Evolutionary conservation across 805 yeast genomes (phyloP).

Genomic region (Saturnispora serradocipensis): DNA sequence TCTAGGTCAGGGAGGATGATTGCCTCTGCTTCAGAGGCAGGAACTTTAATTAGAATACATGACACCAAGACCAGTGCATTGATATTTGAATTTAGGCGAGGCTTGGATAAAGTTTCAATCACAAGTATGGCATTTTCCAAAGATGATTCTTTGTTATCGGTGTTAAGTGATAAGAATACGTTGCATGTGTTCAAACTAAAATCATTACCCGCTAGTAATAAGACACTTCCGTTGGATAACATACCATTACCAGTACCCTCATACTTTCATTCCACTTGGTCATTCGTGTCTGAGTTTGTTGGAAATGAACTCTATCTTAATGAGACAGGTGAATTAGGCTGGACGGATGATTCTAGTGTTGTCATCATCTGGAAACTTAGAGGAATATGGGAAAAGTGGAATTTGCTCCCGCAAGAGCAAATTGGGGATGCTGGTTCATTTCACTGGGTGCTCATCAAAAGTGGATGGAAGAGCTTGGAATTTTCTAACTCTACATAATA

Average conservation of each 20-base stretch:
- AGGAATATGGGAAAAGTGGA: constrained; percentile 82
- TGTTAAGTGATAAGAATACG: constrained; percentile 81
- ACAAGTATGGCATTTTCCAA: constrained; percentile 81
- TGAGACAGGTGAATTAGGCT: constrained; percentile 48
- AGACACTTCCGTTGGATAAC: constrained; percentile 49
- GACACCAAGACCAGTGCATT: constrained; percentile 60
- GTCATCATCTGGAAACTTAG: constrained; percentile 66
- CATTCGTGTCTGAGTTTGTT: constrained; percentile 66
- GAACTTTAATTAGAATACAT: constrained; percentile 71
- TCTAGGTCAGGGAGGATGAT: constrained; percentile 56
- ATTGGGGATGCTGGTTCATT: constrained; percentile 33
- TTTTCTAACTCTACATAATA: neutral
- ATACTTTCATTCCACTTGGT: constrained; percentile 82
- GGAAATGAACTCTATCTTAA: constrained; percentile 24
- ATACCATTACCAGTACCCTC: constrained; percentile 42
- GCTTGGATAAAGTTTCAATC: constrained; percentile 74
- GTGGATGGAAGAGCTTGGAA: constrained; percentile 57
- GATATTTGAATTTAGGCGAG: constrained; percentile 81
- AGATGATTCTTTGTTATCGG: constrained; percentile 67
- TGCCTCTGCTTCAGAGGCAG: constrained; percentile 76
- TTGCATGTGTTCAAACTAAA: constrained; percentile 63
- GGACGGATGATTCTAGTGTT: constrained; percentile 69
- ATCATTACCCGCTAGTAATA: constrained; percentile 17
- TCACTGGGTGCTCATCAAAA: constrained; percentile 52
- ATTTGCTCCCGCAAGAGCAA: constrained; percentile 81